Evolutionary conservation across 805 yeast genomes (phyloP).

Genomic region (Kazachstania kunashirensis): DNA sequence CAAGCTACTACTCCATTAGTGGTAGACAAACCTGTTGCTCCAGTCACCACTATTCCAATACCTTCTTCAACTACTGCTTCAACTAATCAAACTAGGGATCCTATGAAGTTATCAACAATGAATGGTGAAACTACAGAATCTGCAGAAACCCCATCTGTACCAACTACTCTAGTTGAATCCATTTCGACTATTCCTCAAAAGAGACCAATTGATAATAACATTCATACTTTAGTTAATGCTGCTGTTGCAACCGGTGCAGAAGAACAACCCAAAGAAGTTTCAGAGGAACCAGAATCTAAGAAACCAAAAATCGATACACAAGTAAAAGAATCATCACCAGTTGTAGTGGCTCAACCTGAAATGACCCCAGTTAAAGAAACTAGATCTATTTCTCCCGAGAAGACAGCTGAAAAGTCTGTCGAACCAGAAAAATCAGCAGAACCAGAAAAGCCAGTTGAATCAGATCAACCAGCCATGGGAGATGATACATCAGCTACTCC

Average conservation of each 20-base stretch:
- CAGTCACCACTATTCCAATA: too few relatives aligned
- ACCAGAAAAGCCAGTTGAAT: constrained; percentile 4
- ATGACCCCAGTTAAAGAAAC: not conserved
- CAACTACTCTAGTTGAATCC: not conserved
- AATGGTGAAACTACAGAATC: not conserved
- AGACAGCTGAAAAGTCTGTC: not conserved
- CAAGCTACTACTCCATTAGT: constrained; percentile 2
- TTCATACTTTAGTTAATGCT: constrained; percentile 25
- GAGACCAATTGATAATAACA: constrained; percentile 23
- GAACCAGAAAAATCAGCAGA: not conserved
- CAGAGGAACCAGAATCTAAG: constrained; percentile 15
- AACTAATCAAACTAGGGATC: not conserved
- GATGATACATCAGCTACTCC: not conserved
- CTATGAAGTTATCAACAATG: not conserved
- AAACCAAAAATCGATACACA: constrained; percentile 6
- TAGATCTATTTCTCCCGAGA: not conserved
- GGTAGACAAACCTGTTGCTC: not conserved
- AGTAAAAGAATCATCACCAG: not conserved
- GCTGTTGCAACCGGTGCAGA: constrained; percentile 10
- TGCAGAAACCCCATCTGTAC: not conserved
- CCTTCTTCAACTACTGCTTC: too few relatives aligned
- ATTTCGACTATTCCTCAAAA: constrained; percentile 17
- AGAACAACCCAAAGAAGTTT: constrained; percentile 1
- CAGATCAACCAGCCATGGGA: not conserved
- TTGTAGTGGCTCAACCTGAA: not conserved